Evolutionary conservation across 2,329 filamentous ascomycete genomes (phyloP).

Genomic region (Didymella pinodella): DNA sequence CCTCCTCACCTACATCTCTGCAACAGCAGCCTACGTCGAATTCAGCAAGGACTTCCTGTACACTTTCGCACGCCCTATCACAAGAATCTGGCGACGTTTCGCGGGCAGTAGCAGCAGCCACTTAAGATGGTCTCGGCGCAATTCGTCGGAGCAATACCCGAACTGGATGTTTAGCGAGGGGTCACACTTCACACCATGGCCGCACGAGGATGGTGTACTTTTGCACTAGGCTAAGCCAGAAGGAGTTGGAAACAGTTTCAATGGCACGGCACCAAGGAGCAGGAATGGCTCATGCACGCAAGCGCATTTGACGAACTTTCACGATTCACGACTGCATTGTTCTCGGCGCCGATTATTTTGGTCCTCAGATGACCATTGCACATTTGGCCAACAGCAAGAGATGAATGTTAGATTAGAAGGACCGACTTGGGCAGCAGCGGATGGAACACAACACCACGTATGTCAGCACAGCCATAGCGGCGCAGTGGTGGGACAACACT

Average conservation of each 20-base stretch:
- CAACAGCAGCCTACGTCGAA: conserved; percentile 4
- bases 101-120: conserved; percentile 15
- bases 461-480: neutral
- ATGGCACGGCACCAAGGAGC: conserved; percentile 15
- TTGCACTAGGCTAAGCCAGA: conserved; percentile 11
- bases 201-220: conserved; percentile 11
- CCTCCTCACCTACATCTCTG: neutral
- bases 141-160: conserved; percentile 12
- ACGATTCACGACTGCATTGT: conserved; percentile 25
- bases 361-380: conserved; percentile 10
- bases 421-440: neutral
- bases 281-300: conserved; percentile 18
- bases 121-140: conserved; percentile 13
- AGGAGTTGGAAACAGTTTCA: conserved; percentile 11
- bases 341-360: conserved; percentile 16
- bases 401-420: conserved; percentile 7
- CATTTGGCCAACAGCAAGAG: conserved; percentile 9
- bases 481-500: neutral
- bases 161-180: conserved; percentile 13
- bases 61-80: conserved; percentile 11
- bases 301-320: conserved; percentile 22
- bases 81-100: conserved; percentile 4
- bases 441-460: neutral
- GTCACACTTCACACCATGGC: conserved; percentile 9
- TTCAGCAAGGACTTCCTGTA: conserved; percentile 12